Conservation (phyloP, 208 protist species). For the Strigomonas oncopelti region DNA sequence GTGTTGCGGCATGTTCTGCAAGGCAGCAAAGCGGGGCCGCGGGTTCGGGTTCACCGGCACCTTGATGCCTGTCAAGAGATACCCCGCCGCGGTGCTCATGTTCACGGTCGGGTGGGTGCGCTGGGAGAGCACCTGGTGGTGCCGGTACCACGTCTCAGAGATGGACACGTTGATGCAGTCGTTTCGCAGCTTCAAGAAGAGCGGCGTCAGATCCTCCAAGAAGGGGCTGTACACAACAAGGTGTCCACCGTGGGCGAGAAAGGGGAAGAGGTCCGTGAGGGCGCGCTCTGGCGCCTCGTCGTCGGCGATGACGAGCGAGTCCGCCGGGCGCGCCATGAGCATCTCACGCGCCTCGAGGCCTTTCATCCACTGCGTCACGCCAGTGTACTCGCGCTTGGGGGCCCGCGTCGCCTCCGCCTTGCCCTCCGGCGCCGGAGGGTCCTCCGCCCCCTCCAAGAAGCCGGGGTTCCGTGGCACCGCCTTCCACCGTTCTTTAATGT, state of each 20-base stretch:
- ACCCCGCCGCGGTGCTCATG: slow-evolving; percentile 89
- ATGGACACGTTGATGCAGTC: slow-evolving; percentile 85
- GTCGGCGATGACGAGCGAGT: slow-evolving; percentile 77
- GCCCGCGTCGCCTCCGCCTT: background rate
- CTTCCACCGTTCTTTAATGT: slow-evolving; percentile 80
- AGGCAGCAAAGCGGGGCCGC: slow-evolving; percentile 16
- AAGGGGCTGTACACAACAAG: slow-evolving; percentile 87
- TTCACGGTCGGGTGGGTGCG: slow-evolving; percentile 92
- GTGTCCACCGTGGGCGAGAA: slow-evolving; percentile 70
- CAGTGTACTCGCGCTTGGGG: background rate
- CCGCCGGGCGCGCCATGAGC: slow-evolving; percentile 50
- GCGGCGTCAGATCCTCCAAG: slow-evolving; percentile 63
- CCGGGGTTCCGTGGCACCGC: slow-evolving; percentile 70
- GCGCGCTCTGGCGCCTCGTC: slow-evolving; percentile 31
- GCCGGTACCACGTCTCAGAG: slow-evolving; percentile 90
- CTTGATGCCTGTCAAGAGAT: slow-evolving; percentile 88
- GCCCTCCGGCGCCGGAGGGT: background rate
- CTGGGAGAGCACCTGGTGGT: slow-evolving; percentile 90
- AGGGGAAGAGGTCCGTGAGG: slow-evolving; percentile 65
- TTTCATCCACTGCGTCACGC: slow-evolving; percentile 65
- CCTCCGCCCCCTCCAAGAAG: slow-evolving; percentile 56
- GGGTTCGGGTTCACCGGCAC: slow-evolving; percentile 33
- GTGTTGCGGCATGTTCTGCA: background rate
- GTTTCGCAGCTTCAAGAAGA: slow-evolving; percentile 59
- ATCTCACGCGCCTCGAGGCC: slow-evolving; percentile 58